phyloP scores from a whole-genome alignment of 2,329 filamentous ascomycete species.

The Xylaria sp. region DNA sequence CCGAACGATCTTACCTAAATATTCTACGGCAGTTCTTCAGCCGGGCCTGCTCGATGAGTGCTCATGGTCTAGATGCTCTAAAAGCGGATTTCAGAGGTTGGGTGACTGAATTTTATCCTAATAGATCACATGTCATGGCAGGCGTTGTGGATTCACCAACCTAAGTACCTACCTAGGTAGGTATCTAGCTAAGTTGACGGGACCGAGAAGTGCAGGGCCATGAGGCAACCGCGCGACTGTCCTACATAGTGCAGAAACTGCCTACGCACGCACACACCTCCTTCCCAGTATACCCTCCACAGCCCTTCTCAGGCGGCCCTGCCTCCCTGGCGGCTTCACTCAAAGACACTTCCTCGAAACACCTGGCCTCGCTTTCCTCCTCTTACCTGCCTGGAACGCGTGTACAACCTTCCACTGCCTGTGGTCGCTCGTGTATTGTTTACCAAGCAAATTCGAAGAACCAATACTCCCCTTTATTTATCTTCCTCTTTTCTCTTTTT shows the following conservation, averaged over 20 bases:
- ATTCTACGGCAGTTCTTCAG: background rate
- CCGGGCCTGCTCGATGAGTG: background rate
- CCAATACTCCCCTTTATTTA: conserved; percentile 13
- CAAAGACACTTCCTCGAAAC: background rate
- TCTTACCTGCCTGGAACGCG: conserved; percentile 9
- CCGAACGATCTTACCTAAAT: background rate
- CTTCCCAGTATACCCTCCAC: conserved; percentile 4
- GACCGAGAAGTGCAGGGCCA: background rate
- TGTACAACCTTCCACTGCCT: background rate
- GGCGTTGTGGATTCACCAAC: background rate
- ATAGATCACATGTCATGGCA: conserved; percentile 2
- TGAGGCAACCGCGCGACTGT: background rate
- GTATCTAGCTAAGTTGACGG: too few species aligned
- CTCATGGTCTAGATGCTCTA: too few species aligned
- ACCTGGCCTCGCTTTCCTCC: background rate
- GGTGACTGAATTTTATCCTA: background rate
- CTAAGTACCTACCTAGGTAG: background rate
- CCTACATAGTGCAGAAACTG: background rate
- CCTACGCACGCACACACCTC: conserved; percentile 6
- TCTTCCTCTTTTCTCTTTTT: conserved; percentile 1
- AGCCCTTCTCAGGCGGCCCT: background rate
- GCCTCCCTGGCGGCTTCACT: background rate
- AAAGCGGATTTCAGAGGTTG: background rate
- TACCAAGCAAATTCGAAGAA: conserved; percentile 8
- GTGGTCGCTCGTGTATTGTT: background rate